These are phyloP conservation scores for Asterophora parasitica DNA, from an alignment of 768 basidiomycete species.

Conservation along the genomic window DNA sequence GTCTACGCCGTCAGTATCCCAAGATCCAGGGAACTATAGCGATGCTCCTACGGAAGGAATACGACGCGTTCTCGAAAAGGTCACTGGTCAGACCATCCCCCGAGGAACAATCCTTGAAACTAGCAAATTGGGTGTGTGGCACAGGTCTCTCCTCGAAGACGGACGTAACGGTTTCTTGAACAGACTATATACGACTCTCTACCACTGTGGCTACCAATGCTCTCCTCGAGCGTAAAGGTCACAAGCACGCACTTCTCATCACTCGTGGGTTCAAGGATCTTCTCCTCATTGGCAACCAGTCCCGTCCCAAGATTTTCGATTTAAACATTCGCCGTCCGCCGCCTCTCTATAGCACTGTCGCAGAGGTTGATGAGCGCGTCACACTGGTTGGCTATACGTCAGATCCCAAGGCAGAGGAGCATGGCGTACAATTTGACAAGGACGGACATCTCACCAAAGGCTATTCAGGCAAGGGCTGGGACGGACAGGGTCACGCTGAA, in stretches of 20 bases:
- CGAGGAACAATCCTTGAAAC: slow-evolving; percentile 66
- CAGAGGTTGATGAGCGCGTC: slow-evolving; percentile 86
- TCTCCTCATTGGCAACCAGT: slow-evolving; percentile 90
- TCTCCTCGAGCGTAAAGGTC: slow-evolving; percentile 90
- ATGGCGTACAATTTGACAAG: slow-evolving; percentile 74
- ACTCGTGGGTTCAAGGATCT: slow-evolving; percentile 91
- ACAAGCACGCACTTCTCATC: slow-evolving; percentile 85
- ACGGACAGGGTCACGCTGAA: slow-evolving; percentile 63
- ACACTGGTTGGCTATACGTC: slow-evolving; percentile 92
- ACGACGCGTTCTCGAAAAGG: slow-evolving; percentile 74
- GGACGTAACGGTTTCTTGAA: not conserved
- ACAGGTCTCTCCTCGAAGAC: not conserved
- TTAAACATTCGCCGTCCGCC: slow-evolving; percentile 78
- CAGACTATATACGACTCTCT: slow-evolving; percentile 87
- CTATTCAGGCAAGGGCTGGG: slow-evolving; percentile 77
- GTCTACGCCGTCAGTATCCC: slow-evolving; percentile 55
- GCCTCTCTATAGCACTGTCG: slow-evolving; percentile 72
- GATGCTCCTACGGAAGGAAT: slow-evolving; percentile 97
- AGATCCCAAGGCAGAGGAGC: slow-evolving; percentile 74
- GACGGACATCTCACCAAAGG: slow-evolving; percentile 60
- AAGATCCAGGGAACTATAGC: slow-evolving; percentile 80
- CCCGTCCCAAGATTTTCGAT: slow-evolving; percentile 92
- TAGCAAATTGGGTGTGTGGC: slow-evolving; percentile 67
- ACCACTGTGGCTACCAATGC: slow-evolving; percentile 98
- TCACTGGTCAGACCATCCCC: slow-evolving; percentile 63